Evolutionary conservation across 139 green algal genomes (phyloP).

Genomic region (Ettlia oleoabundans): DNA sequence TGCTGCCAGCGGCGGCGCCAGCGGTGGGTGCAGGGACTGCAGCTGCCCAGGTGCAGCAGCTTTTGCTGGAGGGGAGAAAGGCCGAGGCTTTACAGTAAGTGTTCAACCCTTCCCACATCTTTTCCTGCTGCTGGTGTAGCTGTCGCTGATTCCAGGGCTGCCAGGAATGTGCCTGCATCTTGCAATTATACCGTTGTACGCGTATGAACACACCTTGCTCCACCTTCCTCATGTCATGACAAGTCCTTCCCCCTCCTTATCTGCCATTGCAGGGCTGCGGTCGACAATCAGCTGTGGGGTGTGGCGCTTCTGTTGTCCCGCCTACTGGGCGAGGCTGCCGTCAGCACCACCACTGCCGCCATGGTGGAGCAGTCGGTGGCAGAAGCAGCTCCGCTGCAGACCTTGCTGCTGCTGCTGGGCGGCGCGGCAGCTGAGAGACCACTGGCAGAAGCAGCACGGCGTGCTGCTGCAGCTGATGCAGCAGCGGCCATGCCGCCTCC

Average conservation of each 20-base stretch:
- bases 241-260: not conserved
- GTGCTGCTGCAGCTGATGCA: not conserved
- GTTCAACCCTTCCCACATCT: too few relatives aligned
- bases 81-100: slow-evolving; percentile 59
- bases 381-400: slow-evolving; percentile 68
- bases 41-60: slow-evolving; percentile 58
- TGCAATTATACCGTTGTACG: not conserved
- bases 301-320: slow-evolving; percentile 74
- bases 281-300: slow-evolving; percentile 64
- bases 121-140: not conserved
- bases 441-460: slow-evolving; percentile 17
- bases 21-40: slow-evolving; percentile 6
- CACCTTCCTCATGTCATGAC: not conserved
- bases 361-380: slow-evolving; percentile 50
- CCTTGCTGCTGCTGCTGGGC: slow-evolving; percentile 69
- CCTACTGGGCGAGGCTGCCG: slow-evolving; percentile 33
- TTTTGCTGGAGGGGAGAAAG: slow-evolving; percentile 59
- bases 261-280: slow-evolving; percentile 42
- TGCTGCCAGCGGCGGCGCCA: not conserved
- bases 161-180: not conserved
- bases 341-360: slow-evolving; percentile 39
- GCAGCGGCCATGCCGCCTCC: not conserved
- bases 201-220: not conserved
- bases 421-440: slow-evolving; percentile 52
- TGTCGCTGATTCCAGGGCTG: not conserved